Percentiles rank a stretch among this genome's conserved stretches.
Conservation (phyloP, 2,329 filamentous ascomycete species). For the Ophiostoma tasmaniense region DNA sequence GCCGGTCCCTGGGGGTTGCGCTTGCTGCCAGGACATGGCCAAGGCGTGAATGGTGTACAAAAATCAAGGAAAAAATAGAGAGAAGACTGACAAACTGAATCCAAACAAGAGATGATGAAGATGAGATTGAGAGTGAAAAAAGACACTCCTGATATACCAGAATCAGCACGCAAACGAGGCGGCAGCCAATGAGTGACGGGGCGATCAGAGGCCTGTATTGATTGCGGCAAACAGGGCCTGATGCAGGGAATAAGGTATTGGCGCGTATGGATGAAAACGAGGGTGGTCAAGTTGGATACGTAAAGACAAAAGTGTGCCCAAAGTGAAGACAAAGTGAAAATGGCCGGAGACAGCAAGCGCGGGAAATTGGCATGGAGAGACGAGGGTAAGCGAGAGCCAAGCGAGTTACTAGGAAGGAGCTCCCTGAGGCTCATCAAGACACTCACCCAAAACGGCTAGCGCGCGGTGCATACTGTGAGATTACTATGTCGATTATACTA, state of each 20-base stretch:
- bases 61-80: background rate
- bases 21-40: background rate
- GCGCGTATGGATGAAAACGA: background rate
- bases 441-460: background rate
- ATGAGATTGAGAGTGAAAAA: background rate
- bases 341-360: background rate
- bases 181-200: background rate
- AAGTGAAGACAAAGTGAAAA: background rate
- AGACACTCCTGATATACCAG: background rate
- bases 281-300: background rate
- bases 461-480: background rate
- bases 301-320: background rate
- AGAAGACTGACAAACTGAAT: no score
- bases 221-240: background rate
- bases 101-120: background rate
- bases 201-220: background rate
- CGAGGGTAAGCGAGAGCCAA: background rate
- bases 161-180: background rate
- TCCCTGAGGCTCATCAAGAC: background rate
- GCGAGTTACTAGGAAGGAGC: background rate
- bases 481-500: background rate
- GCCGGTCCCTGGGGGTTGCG: background rate
- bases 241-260: background rate
- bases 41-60: background rate
- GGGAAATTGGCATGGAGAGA: background rate